Conservation (phyloP, 805 yeast species). For the Lachancea kluyveri region DNA sequence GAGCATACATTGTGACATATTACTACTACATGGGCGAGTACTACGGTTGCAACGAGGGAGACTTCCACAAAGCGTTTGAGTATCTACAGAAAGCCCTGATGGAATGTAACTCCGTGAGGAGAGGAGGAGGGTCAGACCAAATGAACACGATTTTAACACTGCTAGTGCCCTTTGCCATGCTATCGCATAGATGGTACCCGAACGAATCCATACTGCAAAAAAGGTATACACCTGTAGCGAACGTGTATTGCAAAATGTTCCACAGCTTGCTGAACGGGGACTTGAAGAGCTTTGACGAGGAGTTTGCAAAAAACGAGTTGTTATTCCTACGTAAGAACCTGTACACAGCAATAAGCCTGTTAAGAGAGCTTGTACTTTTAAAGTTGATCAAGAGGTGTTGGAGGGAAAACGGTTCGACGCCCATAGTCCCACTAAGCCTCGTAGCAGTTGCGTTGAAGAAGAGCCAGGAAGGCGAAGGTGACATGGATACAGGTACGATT, state of each 20-base stretch:
- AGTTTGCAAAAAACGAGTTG: conserved; percentile 39
- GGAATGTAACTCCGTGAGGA: conserved; percentile 13
- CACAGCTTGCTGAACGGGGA: conserved; percentile 49
- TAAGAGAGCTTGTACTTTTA: conserved; percentile 45
- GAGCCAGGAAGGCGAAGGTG: conserved; percentile 4
- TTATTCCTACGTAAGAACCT: conserved; percentile 52
- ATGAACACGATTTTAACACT: conserved; percentile 42
- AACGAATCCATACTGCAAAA: conserved; percentile 32
- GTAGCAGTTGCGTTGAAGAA: conserved; percentile 7
- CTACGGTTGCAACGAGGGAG: conserved; percentile 53
- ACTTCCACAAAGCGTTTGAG: conserved; percentile 44
- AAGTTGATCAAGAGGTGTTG: conserved; percentile 39
- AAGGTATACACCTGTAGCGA: conserved; percentile 36
- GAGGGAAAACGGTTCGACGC: conserved; percentile 16
- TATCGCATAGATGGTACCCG: conserved; percentile 45
- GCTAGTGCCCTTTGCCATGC: conserved; percentile 57
- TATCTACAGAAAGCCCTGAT: conserved; percentile 45
- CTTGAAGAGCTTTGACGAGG: conserved; percentile 42
- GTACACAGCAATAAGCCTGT: conserved; percentile 50
- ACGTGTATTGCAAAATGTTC: conserved; percentile 43
- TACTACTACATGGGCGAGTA: conserved; percentile 65
- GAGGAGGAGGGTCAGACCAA: too few relatives aligned
- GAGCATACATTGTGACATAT: conserved; percentile 52
- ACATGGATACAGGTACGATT: conserved; percentile 7
- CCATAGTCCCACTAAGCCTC: conserved; percentile 14